Conservation (phyloP, 139 green algal genomes). For the Zygnema circumcarinatum region DNA sequence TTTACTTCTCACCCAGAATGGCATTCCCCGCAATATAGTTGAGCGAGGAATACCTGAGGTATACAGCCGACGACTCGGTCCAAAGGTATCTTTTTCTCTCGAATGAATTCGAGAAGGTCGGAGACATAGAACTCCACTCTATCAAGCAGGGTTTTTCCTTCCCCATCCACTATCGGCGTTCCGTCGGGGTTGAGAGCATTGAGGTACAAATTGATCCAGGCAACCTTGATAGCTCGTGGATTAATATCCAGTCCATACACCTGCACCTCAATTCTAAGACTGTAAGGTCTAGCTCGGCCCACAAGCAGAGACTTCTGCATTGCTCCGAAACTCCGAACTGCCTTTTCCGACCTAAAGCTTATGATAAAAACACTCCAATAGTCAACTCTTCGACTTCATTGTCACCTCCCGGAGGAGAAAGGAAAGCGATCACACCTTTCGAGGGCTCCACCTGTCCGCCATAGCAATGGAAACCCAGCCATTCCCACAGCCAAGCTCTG, state of each 20-base stretch:
- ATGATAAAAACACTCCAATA: not conserved
- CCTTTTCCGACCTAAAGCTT: no score
- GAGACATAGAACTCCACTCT: slow-evolving; percentile 59
- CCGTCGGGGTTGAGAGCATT: slow-evolving; percentile 46
- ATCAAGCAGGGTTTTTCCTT: slow-evolving; percentile 47
- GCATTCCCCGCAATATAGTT: no score
- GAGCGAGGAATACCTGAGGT: slow-evolving; percentile 57
- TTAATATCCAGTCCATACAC: slow-evolving; percentile 60
- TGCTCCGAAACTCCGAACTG: no score
- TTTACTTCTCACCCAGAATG: no score
- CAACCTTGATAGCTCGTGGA: slow-evolving; percentile 48
- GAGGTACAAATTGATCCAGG: slow-evolving; percentile 59
- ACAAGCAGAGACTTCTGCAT: no score
- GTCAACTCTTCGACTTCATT: not conserved
- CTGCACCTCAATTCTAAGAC: slow-evolving; percentile 18
- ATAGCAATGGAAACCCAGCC: slow-evolving; percentile 56
- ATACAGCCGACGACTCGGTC: slow-evolving; percentile 58
- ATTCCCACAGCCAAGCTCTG: slow-evolving; percentile 56
- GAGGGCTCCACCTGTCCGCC: slow-evolving; percentile 20
- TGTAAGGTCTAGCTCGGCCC: no score
- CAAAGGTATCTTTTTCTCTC: slow-evolving; percentile 23
- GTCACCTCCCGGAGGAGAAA: no score
- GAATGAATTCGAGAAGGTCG: slow-evolving; percentile 40
- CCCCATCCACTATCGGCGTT: not conserved
- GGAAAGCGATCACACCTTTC: slow-evolving; percentile 49